Evolutionary conservation across 345 rosid species (phyloP), one percentile per base, ranked within the genome.

Genomic region (Trapa bicornis): DNA sequence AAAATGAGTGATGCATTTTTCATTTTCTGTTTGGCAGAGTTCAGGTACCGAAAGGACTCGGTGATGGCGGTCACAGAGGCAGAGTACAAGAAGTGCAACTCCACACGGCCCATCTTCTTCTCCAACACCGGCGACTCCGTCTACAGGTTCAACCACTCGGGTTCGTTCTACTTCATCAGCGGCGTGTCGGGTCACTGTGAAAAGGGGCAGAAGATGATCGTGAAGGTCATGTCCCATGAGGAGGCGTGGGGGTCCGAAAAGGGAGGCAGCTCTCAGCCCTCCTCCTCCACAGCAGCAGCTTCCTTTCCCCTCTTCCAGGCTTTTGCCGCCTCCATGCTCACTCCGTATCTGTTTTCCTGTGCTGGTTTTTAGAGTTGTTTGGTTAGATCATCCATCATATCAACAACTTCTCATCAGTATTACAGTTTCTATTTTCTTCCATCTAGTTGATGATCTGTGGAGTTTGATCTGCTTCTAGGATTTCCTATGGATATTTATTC

Each of bases 11-110:
- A 22, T 22, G 29, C 29, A 22, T 22, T 5, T 6, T 53, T 8
- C 16, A 35, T 17, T 3, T 29, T 14, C 9, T 6, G 48, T 38
- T 41, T 56, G 41, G 32, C 69, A 84, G 88, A 78, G 41, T 84
- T 84, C 60, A 76, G 42, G 76, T 84, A 84, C 70, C 76, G 47
- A 80, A 82, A 84, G 53, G 88, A 80, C 41, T 84, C 86, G 4
- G 84, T 84, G 42, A 81, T 84, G 88, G 78, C 69, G 65, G 86
- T 84, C 43, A 78, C 57, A 1, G 78, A 73, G 41, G 70, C 71
- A 5, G 88, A 81, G 32, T 84, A 81, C 84, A 84, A 75, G 72
- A 78, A 67, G 35, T 84, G 88, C 81, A 81, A 81, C 64, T 84
- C 88, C 0, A 75, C 82, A 3, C 82, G 66, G 38, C 88, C 88